Base-by-base conservation (phyloP, 2,329 filamentous ascomycete species). In the Cadophora sp. region DNA sequence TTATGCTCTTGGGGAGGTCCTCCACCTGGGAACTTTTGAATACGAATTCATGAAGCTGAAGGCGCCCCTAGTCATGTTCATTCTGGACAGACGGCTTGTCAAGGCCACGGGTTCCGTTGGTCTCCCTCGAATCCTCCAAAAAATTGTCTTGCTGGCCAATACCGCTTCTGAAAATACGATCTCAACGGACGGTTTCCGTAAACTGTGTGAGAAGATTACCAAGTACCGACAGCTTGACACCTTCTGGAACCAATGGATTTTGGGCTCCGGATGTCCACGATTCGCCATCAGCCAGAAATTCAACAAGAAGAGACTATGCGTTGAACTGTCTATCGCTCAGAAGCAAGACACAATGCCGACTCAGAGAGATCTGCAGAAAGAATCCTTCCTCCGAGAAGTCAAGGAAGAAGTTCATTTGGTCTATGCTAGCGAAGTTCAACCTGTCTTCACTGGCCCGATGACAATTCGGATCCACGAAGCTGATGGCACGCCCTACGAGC, bases 391-490 rank as follows among this genome's bases (percentile, higher is more conserved):
- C 80, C 87, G 93, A 63, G 91, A 96, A 71, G 87, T 95, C 65
- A 92, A 96, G 73, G 94, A 98, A 78, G 87, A 91, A 58, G 85
- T 88, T 9, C 84, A 89, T 68, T 87, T 87, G 39, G 85, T 97
- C 43, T 89, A 88, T 66, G 85, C 89, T 18, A 90, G 89, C 16
- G 85, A 88, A 62, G 81, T 93, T 18, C 92, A 93, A 71, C 86
- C 89, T n/a, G 85, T 93, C 1, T 98, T 98, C 75, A 96, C 94
- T 0, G 96, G 96, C 0, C 95, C 96, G 0, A 97, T 99, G 92
- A 99, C 96, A 0, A 95, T 99, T 70, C 87, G 96, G 39, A 97
- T 99, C 70, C 96, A 99, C 80, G 96, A 99, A 81, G 96, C 96
- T 27, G 96, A 99, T 76, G 96, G 96, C 11, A 98, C 96, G 0